Conservation (phyloP, 2,329 filamentous ascomycete species). For the Zymoseptoria brevis region DNA sequence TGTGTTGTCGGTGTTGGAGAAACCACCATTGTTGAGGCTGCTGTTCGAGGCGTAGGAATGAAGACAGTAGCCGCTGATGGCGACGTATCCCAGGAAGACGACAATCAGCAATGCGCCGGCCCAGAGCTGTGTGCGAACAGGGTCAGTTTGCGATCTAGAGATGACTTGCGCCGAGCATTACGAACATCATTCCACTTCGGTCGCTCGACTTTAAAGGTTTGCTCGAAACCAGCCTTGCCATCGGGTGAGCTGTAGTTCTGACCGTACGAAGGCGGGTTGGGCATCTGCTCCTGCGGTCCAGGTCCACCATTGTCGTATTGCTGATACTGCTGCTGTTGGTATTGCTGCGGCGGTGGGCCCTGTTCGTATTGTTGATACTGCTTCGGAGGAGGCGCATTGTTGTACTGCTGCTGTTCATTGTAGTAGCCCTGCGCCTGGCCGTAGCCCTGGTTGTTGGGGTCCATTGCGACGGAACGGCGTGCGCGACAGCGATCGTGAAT, state of each 20-base stretch:
- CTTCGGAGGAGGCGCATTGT: background rate
- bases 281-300: conserved; percentile 15
- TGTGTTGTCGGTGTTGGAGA: conserved; percentile 60
- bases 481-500: background rate
- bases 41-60: conserved; percentile 63
- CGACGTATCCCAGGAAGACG: conserved; percentile 65
- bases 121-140: conserved; percentile 49
- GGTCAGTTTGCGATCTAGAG: background rate
- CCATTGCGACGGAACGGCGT: background rate
- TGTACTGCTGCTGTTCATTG: conserved; percentile 4
- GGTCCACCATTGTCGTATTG: conserved; percentile 11
- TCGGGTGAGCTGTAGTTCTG: conserved; percentile 29
- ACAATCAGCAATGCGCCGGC: conserved; percentile 70
- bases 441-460: background rate
- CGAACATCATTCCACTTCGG: conserved; percentile 74
- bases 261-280: conserved; percentile 33
- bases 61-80: conserved; percentile 66
- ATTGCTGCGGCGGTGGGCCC: conserved; percentile 12
- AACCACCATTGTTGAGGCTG: conserved; percentile 57
- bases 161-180: background rate
- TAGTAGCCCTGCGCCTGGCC: conserved; percentile 18
- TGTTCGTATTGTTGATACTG: conserved; percentile 11
- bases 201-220: conserved; percentile 71
- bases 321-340: conserved; percentile 8
- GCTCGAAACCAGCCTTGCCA: conserved; percentile 55